Percentiles rank a stretch among this genome's conserved stretches.
Conservation (phyloP, 2,329 filamentous ascomycete genomes). For the Pseudogymnoascus destructans region DNA sequence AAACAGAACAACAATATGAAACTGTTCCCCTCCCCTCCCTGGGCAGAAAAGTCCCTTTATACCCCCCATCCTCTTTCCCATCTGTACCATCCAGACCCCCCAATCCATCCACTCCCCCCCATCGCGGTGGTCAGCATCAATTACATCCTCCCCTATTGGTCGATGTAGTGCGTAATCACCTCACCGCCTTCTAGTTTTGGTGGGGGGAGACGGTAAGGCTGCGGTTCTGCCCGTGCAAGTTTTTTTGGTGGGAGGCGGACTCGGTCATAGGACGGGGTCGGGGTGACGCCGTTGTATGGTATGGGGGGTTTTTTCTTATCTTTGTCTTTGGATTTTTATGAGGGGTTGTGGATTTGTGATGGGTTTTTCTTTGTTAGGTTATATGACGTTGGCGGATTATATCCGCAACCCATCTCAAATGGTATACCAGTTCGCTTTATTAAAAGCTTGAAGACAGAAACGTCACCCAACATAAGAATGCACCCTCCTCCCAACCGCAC, state of each 20-base stretch:
- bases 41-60: background rate
- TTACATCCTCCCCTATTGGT: background rate
- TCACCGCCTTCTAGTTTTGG: background rate
- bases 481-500: background rate
- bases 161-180: slow-evolving; percentile 16
- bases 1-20: background rate
- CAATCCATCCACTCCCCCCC: background rate
- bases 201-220: background rate
- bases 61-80: background rate
- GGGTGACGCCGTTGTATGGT: background rate
- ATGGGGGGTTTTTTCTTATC: background rate
- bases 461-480: background rate
- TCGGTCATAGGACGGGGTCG: background rate
- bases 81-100: background rate
- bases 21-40: background rate
- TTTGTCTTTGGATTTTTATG: background rate
- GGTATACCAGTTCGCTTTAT: background rate
- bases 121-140: slow-evolving; percentile 9
- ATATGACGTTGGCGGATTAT: background rate
- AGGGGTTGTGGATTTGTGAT: background rate
- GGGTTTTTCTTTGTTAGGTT: background rate
- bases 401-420: background rate
- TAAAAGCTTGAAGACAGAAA: background rate
- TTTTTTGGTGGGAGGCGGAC: background rate
- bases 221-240: background rate